Percentiles rank a stretch among this genome's conserved stretches.
phyloP scores from a whole-genome alignment of 140 eudicot genomes.

The Bidens hawaiensis region DNA sequence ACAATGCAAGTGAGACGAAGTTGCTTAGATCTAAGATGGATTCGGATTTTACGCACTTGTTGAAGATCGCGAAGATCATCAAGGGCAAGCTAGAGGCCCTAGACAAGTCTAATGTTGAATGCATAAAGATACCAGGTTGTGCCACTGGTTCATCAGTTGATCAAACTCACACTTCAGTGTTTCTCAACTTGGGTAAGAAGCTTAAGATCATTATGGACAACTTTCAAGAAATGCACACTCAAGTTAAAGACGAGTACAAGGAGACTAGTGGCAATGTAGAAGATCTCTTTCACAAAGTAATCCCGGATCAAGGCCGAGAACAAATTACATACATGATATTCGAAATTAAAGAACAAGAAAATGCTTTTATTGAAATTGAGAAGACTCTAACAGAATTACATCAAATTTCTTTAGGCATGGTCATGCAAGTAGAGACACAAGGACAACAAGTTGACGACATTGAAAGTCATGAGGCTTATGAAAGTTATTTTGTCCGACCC shows the following conservation, averaged over 20 bases:
- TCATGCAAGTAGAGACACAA: conserved; percentile 80
- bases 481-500: conserved; percentile 36
- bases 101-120: conserved; percentile 49
- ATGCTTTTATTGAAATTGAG: no score
- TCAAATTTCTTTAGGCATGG: conserved; percentile 86
- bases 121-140: conserved; percentile 57
- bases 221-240: conserved; percentile 47
- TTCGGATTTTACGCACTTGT: conserved; percentile 46
- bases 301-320: no score
- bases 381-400: conserved; percentile 64
- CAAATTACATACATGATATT: no score
- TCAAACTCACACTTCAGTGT: conserved; percentile 58
- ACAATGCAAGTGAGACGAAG: conserved; percentile 58
- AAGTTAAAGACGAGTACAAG: conserved; percentile 61
- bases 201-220: conserved; percentile 70
- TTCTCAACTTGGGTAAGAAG: conserved; percentile 70
- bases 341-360: no score
- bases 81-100: conserved; percentile 68
- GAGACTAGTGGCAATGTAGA: no score
- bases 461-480: conserved; percentile 29
- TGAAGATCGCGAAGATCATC: conserved; percentile 45
- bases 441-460: conserved; percentile 69
- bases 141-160: conserved; percentile 74
- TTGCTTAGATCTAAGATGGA: conserved; percentile 62
- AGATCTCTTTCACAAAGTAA: no score